phyloP scores from a whole-genome alignment of 2,329 filamentous ascomycete genomes.

The Neonectria magnoliae region DNA sequence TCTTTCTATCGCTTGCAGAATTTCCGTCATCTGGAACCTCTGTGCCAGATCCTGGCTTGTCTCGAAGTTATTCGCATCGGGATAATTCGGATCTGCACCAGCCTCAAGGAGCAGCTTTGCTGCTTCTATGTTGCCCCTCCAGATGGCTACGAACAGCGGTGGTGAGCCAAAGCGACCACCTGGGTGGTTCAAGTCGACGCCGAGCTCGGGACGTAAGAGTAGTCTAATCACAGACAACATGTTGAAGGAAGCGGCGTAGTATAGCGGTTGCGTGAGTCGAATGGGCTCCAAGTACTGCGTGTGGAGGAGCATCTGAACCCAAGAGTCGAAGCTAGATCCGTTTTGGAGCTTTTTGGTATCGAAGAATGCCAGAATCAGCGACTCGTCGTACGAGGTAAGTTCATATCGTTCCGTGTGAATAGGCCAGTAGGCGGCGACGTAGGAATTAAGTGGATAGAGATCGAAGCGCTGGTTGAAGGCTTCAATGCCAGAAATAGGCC shows the following conservation, averaged over 20 bases:
- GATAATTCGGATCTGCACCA: constrained; percentile 32
- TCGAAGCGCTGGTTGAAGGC: constrained; percentile 11
- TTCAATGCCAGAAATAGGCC: constrained; percentile 12
- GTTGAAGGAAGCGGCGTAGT: constrained; percentile 42
- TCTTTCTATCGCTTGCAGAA: constrained; percentile 1
- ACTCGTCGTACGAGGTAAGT: constrained; percentile 25
- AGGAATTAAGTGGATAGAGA: constrained; percentile 28
- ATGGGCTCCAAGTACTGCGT: constrained; percentile 19
- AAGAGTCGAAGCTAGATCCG: constrained; percentile 36
- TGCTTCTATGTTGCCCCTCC: constrained; percentile 30
- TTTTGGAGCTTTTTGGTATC: constrained; percentile 26
- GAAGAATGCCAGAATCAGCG: constrained; percentile 35
- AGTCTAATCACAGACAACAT: constrained; percentile 35
- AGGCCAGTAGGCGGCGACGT: constrained; percentile 34
- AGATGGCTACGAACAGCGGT: constrained; percentile 37
- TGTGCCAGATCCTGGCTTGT: constrained; percentile 5
- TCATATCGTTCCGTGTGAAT: constrained; percentile 33
- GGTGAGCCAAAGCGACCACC: constrained; percentile 36
- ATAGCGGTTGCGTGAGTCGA: constrained; percentile 32
- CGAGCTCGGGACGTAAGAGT: constrained; percentile 30
- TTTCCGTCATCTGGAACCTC: background rate
- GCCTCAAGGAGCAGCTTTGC: constrained; percentile 38
- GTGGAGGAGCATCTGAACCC: constrained; percentile 37
- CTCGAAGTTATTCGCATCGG: background rate
- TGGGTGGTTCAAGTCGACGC: constrained; percentile 29